phyloP scores from a whole-genome alignment of 306 rosid genomes.

The Arachis stenosperma region DNA sequence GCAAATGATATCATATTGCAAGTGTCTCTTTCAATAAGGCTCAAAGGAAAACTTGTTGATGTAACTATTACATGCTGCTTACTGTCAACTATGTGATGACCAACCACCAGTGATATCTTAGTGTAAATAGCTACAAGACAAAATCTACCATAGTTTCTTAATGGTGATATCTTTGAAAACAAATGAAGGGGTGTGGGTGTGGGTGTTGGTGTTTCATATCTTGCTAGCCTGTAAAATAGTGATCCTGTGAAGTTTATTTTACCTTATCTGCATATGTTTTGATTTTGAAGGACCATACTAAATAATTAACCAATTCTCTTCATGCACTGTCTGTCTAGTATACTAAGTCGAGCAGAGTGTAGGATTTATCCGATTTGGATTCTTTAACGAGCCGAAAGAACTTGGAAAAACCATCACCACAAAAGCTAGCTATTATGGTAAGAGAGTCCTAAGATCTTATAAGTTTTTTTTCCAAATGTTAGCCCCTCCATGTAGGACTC shows the following conservation, averaged over 20 bases:
- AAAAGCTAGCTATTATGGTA: too few species aligned
- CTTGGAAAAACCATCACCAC: too few species aligned
- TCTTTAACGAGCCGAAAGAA: too few species aligned
- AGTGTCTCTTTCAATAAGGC: background rate
- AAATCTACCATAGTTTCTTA: background rate
- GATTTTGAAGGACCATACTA: conserved; percentile 16
- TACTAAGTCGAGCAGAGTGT: too few species aligned
- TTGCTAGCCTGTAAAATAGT: background rate
- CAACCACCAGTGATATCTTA: conserved; percentile 26
- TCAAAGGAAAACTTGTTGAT: conserved; percentile 11
- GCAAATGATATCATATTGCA: too few species aligned
- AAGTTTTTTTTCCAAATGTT: too few species aligned
- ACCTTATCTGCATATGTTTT: conserved; percentile 4
- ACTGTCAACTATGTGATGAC: conserved; percentile 17
- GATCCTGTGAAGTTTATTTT: background rate
- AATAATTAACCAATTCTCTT: background rate
- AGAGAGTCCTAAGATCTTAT: too few species aligned
- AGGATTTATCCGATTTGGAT: too few species aligned
- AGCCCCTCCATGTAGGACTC: too few species aligned
- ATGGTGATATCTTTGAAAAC: conserved; percentile 26
- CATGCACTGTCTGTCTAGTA: background rate
- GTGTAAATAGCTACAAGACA: background rate
- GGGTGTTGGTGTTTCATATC: conserved; percentile 30
- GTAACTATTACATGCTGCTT: conserved; percentile 16
- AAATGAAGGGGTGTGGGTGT: background rate